These are phyloP conservation scores for Sphaerulina vaccinii DNA, from an alignment of 2,329 filamentous ascomycete genomes.

Conservation along the genomic window DNA sequence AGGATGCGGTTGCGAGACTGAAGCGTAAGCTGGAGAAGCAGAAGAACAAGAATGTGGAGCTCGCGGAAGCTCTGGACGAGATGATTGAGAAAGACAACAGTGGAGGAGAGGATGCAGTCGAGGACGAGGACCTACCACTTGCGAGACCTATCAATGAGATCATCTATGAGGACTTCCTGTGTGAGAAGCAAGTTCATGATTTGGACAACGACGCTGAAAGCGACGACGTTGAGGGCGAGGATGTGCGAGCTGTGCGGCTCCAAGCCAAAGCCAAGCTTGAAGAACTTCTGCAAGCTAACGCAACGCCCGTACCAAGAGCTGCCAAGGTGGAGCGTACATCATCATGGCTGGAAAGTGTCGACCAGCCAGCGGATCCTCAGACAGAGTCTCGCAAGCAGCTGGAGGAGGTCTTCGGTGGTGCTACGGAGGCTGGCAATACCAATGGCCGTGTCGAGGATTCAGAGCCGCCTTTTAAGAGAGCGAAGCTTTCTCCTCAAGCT, in stretches of 20 bases:
- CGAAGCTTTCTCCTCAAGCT: background rate
- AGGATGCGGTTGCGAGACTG: background rate
- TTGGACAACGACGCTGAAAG: background rate
- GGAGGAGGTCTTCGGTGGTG: constrained; percentile 4
- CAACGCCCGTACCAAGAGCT: background rate
- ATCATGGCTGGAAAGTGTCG: background rate
- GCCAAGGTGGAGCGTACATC: background rate
- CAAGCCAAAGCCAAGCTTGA: background rate
- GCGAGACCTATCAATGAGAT: too few species aligned
- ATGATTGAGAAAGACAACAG: constrained; percentile 2
- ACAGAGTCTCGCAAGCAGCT: constrained; percentile 5
- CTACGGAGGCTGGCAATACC: background rate
- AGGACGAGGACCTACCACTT: too few species aligned
- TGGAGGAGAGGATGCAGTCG: too few species aligned
- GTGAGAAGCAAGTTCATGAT: too few species aligned
- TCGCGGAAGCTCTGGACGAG: constrained; percentile 1
- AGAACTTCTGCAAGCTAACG: background rate
- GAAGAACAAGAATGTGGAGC: background rate
- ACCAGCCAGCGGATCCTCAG: background rate
- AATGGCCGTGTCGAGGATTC: background rate
- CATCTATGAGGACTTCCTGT: too few species aligned
- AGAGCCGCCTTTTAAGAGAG: constrained; percentile 1
- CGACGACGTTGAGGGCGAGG: too few species aligned
- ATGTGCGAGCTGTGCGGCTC: too few species aligned
- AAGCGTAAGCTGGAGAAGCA: background rate